Evolutionary conservation across 2,329 filamentous ascomycete genomes (phyloP), one percentile per base, ranked within the genome.

Genomic region (Beauveria australis): DNA sequence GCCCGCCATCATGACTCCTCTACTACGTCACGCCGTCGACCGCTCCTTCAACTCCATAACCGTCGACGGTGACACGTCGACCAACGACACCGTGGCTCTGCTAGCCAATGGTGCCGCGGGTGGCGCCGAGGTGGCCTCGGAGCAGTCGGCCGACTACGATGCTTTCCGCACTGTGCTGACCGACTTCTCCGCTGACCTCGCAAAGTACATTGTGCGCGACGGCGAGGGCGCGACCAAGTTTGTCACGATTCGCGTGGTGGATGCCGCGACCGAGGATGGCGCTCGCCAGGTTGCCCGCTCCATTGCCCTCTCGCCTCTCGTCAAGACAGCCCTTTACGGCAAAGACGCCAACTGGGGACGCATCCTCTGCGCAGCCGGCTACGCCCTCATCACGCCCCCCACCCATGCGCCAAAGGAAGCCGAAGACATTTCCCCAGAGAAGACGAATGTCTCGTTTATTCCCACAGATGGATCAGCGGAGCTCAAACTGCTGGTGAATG

Each of bases 281-380:
- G 92, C 91, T 1, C 86, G 89, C 60, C 83, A 87, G 70, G 87
- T 97, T 63, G 94, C 92, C 12, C 89, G 88, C 64, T 88, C 90
- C 52, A 97, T 99, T 71, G 92, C 94, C 18, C 86, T 88, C 55
- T 96, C 92, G 0, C 91, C 94, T 9, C 84, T 99, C 14, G 94
- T 99, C 67, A 99, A 99, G 81, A 99, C 94, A 0, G 94, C 94
- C 0, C 80, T 99, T 46, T 99, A 99, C 74, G 94, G 94, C 65
- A 91, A 92, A 73, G 94, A 99, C 72, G 94, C 94, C 19, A 99
- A 99, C 79, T 99, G 94, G 94, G 94, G 94, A 40, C 91, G 94
- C 59, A 96, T 99, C 64, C 82, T 97, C 30, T 97, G 94, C 73
- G 93, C 94, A 1, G 92, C 92, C 5, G 94, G 94, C 3, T 97